Conservation (phyloP, 2,329 filamentous ascomycete genomes). For the Arthrobotrys pseudoclavata region DNA sequence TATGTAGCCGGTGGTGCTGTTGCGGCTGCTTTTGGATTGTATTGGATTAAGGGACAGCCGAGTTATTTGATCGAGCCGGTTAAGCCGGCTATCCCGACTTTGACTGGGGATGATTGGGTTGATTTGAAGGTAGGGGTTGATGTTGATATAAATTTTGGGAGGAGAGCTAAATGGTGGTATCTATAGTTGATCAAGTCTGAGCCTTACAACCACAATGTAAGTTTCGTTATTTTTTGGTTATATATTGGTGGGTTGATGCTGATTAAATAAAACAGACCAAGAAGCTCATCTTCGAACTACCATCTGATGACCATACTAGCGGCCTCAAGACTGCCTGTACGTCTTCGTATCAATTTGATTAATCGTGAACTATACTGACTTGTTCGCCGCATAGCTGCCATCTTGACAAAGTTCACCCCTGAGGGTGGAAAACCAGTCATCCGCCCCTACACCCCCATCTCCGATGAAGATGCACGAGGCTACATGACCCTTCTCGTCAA, state of each 20-base stretch:
- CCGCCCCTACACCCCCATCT: conserved; percentile 92
- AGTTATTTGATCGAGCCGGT: conserved; percentile 60
- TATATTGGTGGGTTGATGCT: neutral
- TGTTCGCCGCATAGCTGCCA: conserved; percentile 71
- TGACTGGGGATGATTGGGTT: conserved; percentile 66
- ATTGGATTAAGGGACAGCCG: conserved; percentile 67
- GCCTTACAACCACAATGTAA: conserved; percentile 58
- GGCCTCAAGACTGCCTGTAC: conserved; percentile 83
- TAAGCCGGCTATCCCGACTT: conserved; percentile 60
- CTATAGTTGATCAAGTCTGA: conserved; percentile 51
- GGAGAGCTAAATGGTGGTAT: neutral
- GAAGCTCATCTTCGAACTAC: conserved; percentile 87
- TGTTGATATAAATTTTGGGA: neutral
- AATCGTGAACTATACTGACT: conserved; percentile 1
- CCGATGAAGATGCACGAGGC: conserved; percentile 82
- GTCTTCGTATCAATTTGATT: conserved; percentile 61
- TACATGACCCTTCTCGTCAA: conserved; percentile 92
- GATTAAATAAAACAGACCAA: conserved; percentile 69
- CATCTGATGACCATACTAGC: conserved; percentile 84
- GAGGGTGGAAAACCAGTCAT: conserved; percentile 87
- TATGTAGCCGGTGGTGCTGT: conserved; percentile 74
- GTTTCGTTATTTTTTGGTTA: neutral
- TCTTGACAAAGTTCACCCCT: conserved; percentile 93
- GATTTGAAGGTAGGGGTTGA: conserved; percentile 62
- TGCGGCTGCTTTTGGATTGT: conserved; percentile 73